Evolutionary conservation across 768 basidiomycete species (phyloP).

Genomic region (Tricholomella constricta): DNA sequence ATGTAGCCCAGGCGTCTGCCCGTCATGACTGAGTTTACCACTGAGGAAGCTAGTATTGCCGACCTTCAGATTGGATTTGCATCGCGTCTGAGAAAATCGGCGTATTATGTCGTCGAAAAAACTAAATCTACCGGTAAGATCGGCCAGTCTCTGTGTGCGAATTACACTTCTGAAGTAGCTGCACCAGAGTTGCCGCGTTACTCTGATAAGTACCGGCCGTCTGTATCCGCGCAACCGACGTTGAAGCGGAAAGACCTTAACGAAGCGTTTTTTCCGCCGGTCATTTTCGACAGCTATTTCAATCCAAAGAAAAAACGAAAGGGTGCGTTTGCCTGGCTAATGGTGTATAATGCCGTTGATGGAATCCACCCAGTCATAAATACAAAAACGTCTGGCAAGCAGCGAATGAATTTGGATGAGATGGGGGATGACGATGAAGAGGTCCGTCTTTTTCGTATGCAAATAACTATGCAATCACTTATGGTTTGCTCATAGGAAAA

Average conservation of each 20-base stretch:
- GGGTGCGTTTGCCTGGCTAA: constrained; percentile 29
- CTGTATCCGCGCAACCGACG: constrained; percentile 57
- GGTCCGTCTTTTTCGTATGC: constrained; percentile 28
- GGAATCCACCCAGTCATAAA: constrained; percentile 9
- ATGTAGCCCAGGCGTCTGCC: constrained; percentile 69
- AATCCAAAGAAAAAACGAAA: constrained; percentile 70
- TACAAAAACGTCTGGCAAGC: constrained; percentile 36
- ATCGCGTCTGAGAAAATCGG: constrained; percentile 63
- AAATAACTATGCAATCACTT: neutral
- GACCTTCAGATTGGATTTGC: constrained; percentile 70
- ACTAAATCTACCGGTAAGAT: constrained; percentile 59
- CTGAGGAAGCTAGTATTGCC: constrained; percentile 65
- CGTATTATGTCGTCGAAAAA: constrained; percentile 74
- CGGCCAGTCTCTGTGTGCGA: constrained; percentile 24
- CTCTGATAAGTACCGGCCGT: constrained; percentile 81
- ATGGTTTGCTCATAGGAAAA: constrained; percentile 50
- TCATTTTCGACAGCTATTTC: constrained; percentile 79
- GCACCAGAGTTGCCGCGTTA: constrained; percentile 72
- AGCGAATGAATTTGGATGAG: constrained; percentile 65
- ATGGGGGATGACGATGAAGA: constrained; percentile 68
- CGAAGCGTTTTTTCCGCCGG: constrained; percentile 74
- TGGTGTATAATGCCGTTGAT: neutral
- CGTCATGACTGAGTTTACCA: constrained; percentile 63
- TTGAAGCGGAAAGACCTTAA: constrained; percentile 73
- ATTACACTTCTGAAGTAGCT: neutral